phyloP scores from a whole-genome alignment of 192 early-diverging fungal species.

The Endogone sp. region DNA sequence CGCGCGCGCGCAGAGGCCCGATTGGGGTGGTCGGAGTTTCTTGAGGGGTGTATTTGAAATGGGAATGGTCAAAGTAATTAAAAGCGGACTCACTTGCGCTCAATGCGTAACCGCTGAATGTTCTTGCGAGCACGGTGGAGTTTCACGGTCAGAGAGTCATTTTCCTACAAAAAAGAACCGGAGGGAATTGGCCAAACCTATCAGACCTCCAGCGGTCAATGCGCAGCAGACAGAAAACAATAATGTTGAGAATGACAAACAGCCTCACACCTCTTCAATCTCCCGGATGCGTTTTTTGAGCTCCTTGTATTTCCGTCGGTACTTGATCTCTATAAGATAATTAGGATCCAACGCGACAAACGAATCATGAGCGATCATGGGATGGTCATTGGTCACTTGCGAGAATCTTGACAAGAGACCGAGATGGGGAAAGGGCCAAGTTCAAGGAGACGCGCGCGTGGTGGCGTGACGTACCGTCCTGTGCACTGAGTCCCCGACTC shows the following conservation, averaged over 20 bases:
- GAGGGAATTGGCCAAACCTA: too few relatives aligned
- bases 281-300: slow-evolving; percentile 45
- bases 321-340: neutral
- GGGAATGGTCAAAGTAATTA: neutral
- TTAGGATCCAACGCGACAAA: too few relatives aligned
- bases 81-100: slow-evolving; percentile 31
- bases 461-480: too few relatives aligned
- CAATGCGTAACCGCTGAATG: slow-evolving; percentile 40
- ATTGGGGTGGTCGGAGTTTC: neutral
- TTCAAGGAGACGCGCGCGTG: too few relatives aligned
- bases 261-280: slow-evolving; percentile 40
- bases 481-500: too few relatives aligned
- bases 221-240: neutral
- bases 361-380: too few relatives aligned
- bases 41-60: neutral
- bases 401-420: too few relatives aligned
- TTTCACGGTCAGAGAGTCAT: slow-evolving; percentile 34
- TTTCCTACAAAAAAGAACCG: slow-evolving; percentile 27
- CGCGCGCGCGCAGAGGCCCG: neutral
- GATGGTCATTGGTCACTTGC: too few relatives aligned
- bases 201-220: neutral
- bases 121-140: slow-evolving; percentile 35
- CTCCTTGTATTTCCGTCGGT: slow-evolving; percentile 43
- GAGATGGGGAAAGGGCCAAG: too few relatives aligned
- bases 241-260: neutral